A percentile compares a stretch with the other conserved stretches of the same genome.
Conservation (phyloP, 2,329 filamentous ascomycete species). For the Akanthomyces dipterigenus region DNA sequence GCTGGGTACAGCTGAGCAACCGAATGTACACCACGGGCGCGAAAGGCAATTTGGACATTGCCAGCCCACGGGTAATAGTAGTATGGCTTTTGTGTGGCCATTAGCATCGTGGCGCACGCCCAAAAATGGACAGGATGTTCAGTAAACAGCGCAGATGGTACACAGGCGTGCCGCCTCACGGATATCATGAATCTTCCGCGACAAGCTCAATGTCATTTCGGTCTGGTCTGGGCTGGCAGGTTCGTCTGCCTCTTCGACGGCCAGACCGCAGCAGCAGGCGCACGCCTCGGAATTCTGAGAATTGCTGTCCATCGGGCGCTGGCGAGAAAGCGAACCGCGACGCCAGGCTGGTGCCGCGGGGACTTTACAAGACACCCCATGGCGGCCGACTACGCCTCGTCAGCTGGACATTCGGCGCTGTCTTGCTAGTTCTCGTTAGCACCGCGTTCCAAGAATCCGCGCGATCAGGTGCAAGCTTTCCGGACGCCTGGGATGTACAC, state of each 20-base stretch:
- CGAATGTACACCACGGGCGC: background rate
- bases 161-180: background rate
- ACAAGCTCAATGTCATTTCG: slow-evolving; percentile 1
- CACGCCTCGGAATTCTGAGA: background rate
- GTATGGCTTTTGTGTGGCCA: background rate
- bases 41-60: background rate
- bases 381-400: background rate
- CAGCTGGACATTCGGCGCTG: no score
- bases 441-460: no score
- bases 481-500: no score
- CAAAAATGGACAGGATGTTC: background rate
- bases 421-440: no score
- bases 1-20: slow-evolving; percentile 2
- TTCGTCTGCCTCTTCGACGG: background rate
- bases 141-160: background rate
- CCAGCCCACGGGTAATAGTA: background rate
- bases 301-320: background rate
- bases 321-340: background rate
- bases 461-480: no score
- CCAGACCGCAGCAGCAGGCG: background rate
- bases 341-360: background rate
- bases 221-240: background rate
- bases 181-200: background rate
- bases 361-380: background rate
- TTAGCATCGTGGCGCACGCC: background rate